Evolutionary conservation across 371 early-diverging fungal species (phyloP), one percentile per base, ranked within the genome.

Genomic region (Syncephalastrum racemosum): DNA sequence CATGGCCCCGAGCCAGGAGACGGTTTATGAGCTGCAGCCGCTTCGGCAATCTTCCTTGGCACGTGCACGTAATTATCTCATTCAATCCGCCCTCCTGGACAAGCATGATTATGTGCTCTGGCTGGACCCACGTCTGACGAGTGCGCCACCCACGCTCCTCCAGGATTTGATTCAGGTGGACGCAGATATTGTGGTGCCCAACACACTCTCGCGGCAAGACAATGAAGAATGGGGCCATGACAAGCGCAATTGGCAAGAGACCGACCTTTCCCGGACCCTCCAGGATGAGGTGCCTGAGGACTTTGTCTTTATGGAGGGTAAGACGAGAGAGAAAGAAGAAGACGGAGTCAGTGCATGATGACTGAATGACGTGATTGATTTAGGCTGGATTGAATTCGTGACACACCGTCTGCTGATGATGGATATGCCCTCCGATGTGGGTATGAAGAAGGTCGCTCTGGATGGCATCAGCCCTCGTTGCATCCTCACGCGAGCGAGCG

Each of bases 401-500:
- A 73, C 71, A 2, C 70, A 64, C 58, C 69, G 71, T 13, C 57
- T 63, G 13, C 62, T 73, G 2, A 76, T 81, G 67, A 66, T 77
- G 1, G 80, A 81, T 59, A 64, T 80, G 67, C 61, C 68, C 7
- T 41, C 64, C 40, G 39, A 24, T 6, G 54, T 51, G 8, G 43
- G 45, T 12, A 51, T 62, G 7, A 22, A 54, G 1, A 65, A 75
- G 31, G 79, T 86, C 4, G 70, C 74, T 36, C 64, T 88, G 20
- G 86, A 89, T 56, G 87, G 83, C 31, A 77, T 89, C 2, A 87
- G 87, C 12, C 81, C 81, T 16, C 84, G 88, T 2, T 84, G 85
- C 56, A 79, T 81, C 1, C 58, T 84, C 18, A 81, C 85, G 47
- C 80, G 81, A 47, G 83, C 87, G 4, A 66, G 67, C n/a, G 82